Conservation (phyloP, 805 yeast species). For the Schwanniomyces vanrijiae region DNA sequence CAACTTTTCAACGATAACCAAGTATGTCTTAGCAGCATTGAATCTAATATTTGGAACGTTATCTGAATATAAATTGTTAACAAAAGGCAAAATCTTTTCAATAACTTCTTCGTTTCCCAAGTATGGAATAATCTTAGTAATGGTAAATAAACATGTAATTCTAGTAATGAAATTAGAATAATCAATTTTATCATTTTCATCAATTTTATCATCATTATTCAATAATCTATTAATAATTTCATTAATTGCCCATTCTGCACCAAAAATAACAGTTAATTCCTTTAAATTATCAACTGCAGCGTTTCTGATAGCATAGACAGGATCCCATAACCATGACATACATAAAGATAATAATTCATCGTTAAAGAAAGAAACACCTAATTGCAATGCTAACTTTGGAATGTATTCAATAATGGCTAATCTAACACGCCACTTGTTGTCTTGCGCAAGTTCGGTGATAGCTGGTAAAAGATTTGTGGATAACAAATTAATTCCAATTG, state of each 20-base stretch:
- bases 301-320: slow-evolving; percentile 92
- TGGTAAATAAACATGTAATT: slow-evolving; percentile 84
- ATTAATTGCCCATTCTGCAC: slow-evolving; percentile 87
- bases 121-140: slow-evolving; percentile 79
- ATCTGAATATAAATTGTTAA: slow-evolving; percentile 70
- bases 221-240: slow-evolving; percentile 81
- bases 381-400: slow-evolving; percentile 89
- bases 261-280: slow-evolving; percentile 81
- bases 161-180: slow-evolving; percentile 84
- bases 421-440: slow-evolving; percentile 96
- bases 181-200: slow-evolving; percentile 38
- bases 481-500: slow-evolving; percentile 85
- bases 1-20: slow-evolving; percentile 57
- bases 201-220: slow-evolving; percentile 24
- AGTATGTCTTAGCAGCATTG: slow-evolving; percentile 86
- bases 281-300: slow-evolving; percentile 89
- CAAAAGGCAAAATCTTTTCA: slow-evolving; percentile 74
- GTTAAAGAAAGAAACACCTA: slow-evolving; percentile 91
- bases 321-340: slow-evolving; percentile 98
- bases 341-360: slow-evolving; percentile 88
- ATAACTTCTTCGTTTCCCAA: slow-evolving; percentile 56
- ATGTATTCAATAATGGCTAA: slow-evolving; percentile 95
- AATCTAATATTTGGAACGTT: slow-evolving; percentile 93
- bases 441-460: slow-evolving; percentile 92
- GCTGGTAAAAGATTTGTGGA: slow-evolving; percentile 92